These are phyloP conservation scores for Starmera dryadoides DNA, from an alignment of 805 yeast genomes.

Conservation along the genomic window DNA sequence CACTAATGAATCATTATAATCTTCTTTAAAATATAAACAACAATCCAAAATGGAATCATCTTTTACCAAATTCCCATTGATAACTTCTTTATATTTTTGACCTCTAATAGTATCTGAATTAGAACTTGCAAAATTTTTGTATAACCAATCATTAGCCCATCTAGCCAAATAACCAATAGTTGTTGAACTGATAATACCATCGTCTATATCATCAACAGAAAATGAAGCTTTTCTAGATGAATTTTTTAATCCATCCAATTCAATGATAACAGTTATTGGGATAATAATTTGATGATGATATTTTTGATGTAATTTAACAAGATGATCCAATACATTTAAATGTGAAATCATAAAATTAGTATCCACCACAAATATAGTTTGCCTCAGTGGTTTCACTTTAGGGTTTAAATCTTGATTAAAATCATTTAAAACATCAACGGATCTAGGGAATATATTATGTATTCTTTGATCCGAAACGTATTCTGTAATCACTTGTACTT, in stretches of 20 bases:
- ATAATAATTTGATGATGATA: conserved; percentile 50
- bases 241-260: conserved; percentile 76
- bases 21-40: conserved; percentile 52
- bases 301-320: conserved; percentile 31
- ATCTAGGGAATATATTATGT: neutral
- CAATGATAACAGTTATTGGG: conserved; percentile 65
- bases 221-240: conserved; percentile 21
- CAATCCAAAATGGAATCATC: conserved; percentile 89
- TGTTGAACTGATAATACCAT: conserved; percentile 7
- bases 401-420: conserved; percentile 4
- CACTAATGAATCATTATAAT: conserved; percentile 32
- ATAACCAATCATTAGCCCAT: conserved; percentile 75
- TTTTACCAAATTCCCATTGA: conserved; percentile 38
- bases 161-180: conserved; percentile 56
- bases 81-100: conserved; percentile 50
- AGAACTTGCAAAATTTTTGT: conserved; percentile 43
- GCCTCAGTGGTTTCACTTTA: conserved; percentile 3
- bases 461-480: conserved; percentile 24
- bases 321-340: conserved; percentile 45
- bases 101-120: conserved; percentile 45
- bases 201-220: neutral
- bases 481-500: conserved; percentile 35
- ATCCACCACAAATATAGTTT: conserved; percentile 56
- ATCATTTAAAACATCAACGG: neutral
- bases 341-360: conserved; percentile 80